A percentile compares a stretch with the other conserved stretches of the same genome.
phyloP scores from a whole-genome alignment of 2,329 filamentous ascomycete species.

The Mycosphaerelloides madeirae region DNA sequence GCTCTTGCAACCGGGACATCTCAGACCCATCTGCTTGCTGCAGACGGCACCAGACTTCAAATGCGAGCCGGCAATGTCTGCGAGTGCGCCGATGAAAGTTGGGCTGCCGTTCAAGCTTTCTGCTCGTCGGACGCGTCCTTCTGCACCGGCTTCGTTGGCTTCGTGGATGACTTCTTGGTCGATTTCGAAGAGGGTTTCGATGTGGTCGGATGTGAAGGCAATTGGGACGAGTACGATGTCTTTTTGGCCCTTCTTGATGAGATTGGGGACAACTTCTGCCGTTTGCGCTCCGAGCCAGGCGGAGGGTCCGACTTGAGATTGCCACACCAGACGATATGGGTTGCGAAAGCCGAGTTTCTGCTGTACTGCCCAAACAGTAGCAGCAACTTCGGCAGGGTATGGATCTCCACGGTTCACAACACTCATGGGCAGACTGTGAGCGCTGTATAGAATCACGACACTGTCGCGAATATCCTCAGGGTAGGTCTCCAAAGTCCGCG shows the following conservation, averaged over 20 bases:
- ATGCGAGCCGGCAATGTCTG: constrained; percentile 79
- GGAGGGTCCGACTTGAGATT: constrained; percentile 92
- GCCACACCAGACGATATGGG: constrained; percentile 92
- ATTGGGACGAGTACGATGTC: constrained; percentile 90
- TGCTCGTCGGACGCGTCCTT: constrained; percentile 67
- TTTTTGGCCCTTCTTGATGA: constrained; percentile 85
- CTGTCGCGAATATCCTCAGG: constrained; percentile 72
- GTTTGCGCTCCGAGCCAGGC: constrained; percentile 97
- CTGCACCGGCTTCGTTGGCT: constrained; percentile 66
- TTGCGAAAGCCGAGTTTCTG: constrained; percentile 80
- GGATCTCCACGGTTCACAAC: constrained; percentile 95
- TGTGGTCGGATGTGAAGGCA: constrained; percentile 98
- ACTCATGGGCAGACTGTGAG: constrained; percentile 93
- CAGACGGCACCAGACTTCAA: constrained; percentile 65
- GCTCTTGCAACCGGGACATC: constrained; percentile 90
- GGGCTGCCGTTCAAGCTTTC: constrained; percentile 89
- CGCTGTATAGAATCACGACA: constrained; percentile 82
- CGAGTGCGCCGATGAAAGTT: constrained; percentile 84
- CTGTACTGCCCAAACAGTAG: constrained; percentile 97
- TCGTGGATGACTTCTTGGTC: constrained; percentile 94
- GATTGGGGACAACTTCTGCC: constrained; percentile 76
- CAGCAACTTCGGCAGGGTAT: constrained; percentile 91
- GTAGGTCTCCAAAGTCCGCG: constrained; percentile 77
- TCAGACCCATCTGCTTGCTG: constrained; percentile 79
- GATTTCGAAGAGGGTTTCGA: constrained; percentile 91